phyloP scores from a whole-genome alignment of 176 grass and related monocot genomes.

The Juncus inflexus region DNA sequence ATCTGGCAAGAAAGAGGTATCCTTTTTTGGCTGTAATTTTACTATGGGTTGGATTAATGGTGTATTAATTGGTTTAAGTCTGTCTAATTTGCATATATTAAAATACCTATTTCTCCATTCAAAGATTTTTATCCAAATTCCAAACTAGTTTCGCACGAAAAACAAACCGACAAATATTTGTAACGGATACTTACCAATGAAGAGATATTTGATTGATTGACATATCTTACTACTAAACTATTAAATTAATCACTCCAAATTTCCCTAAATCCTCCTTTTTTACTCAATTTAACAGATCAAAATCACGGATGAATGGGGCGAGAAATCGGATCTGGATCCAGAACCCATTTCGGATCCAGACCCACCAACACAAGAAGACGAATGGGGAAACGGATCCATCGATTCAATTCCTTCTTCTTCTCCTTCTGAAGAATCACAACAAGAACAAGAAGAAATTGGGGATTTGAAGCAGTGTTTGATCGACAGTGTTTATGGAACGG shows the following conservation, averaged over 20 bases:
- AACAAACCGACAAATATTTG: no score
- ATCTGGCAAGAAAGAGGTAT: slow-evolving; percentile 7
- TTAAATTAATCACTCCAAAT: no score
- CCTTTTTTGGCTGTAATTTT: not conserved
- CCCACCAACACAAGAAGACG: slow-evolving; percentile 55
- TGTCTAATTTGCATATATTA: no score
- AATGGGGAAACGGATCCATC: slow-evolving; percentile 42
- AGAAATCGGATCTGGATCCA: slow-evolving; percentile 39
- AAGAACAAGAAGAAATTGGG: slow-evolving; percentile 16
- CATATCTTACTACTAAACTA: no score
- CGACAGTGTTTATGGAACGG: slow-evolving; percentile 69
- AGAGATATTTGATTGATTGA: no score
- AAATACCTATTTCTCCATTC: no score
- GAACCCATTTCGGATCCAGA: slow-evolving; percentile 48
- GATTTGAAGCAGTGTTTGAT: slow-evolving; percentile 79
- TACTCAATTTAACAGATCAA: slow-evolving; percentile 16
- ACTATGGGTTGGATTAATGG: not conserved
- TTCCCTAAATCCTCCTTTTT: not conserved
- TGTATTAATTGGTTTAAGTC: not conserved
- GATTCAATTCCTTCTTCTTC: not conserved
- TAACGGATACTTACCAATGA: no score
- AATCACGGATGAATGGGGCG: slow-evolving; percentile 70
- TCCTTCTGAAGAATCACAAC: not conserved
- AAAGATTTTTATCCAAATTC: no score
- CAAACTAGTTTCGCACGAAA: no score